Conservation (phyloP, 2,329 filamentous ascomycete species). For the Claviceps capensis region DNA sequence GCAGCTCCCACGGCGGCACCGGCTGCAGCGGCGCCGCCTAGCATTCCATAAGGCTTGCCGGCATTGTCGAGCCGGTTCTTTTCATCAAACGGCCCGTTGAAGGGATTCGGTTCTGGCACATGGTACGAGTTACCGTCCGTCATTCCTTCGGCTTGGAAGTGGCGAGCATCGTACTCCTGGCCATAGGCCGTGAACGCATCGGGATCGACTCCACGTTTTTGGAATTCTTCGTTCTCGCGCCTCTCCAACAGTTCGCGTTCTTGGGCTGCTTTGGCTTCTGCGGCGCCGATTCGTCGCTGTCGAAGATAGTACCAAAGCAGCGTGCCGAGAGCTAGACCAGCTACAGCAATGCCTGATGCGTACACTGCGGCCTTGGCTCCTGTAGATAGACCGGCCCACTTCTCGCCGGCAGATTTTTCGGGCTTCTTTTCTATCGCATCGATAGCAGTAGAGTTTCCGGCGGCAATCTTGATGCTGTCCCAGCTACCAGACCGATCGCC, state of each 20-base stretch:
- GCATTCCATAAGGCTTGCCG: constrained; percentile 8
- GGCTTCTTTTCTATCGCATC: constrained; percentile 27
- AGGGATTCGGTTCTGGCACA: constrained; percentile 7
- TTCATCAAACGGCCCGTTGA: constrained; percentile 6
- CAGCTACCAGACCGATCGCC: constrained; percentile 46
- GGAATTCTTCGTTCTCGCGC: constrained; percentile 36
- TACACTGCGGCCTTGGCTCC: constrained; percentile 40
- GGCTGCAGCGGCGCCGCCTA: constrained; percentile 5
- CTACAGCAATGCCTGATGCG: constrained; percentile 29
- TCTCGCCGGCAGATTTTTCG: constrained; percentile 33
- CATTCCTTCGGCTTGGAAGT: constrained; percentile 6
- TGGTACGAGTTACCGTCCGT: constrained; percentile 9
- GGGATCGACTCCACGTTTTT: constrained; percentile 32
- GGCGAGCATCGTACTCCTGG: constrained; percentile 10
- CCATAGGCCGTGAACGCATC: constrained; percentile 26
- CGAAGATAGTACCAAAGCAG: constrained; percentile 40
- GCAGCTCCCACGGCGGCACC: neutral
- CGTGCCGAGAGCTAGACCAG: constrained; percentile 25
- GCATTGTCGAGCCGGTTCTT: constrained; percentile 4
- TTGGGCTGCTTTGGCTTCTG: constrained; percentile 34
- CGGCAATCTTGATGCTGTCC: constrained; percentile 46
- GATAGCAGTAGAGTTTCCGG: constrained; percentile 42
- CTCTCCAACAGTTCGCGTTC: constrained; percentile 33
- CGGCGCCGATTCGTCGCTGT: constrained; percentile 37
- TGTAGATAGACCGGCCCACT: constrained; percentile 38